Evolutionary conservation across 306 rosid genomes (phyloP).

Genomic region (Ochetophila trinervis): DNA sequence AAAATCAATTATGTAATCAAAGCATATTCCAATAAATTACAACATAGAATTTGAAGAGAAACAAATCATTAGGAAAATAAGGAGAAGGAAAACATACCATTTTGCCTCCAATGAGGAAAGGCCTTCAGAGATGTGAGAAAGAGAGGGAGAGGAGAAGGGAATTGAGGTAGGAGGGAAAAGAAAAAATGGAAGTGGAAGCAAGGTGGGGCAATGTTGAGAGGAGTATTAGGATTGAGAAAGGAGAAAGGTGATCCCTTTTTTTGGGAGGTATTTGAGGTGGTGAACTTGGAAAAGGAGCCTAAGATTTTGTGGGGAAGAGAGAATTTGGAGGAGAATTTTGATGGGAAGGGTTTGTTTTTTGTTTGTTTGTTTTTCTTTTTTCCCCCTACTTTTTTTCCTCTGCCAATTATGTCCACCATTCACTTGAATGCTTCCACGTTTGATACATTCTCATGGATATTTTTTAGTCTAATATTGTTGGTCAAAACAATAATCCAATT

Average conservation of each 20-base stretch:
- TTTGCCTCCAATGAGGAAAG: conserved; percentile 57
- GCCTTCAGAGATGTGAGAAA: conserved; percentile 46
- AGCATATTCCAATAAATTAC: not conserved
- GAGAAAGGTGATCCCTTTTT: conserved; percentile 61
- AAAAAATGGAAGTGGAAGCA: conserved; percentile 37
- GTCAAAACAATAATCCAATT: not conserved
- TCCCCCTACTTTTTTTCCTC: conserved; percentile 21
- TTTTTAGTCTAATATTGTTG: not conserved
- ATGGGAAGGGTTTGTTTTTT: too few relatives aligned
- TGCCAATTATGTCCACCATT: conserved; percentile 26
- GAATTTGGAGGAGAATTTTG: conserved; percentile 27
- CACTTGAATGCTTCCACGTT: conserved; percentile 30
- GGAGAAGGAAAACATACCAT: conserved; percentile 43
- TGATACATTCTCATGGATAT: not conserved
- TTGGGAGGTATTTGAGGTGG: conserved; percentile 52
- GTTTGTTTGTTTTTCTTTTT: too few relatives aligned
- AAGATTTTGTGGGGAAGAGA: conserved; percentile 34
- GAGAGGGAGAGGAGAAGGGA: conserved; percentile 21
- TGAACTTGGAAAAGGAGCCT: conserved; percentile 35
- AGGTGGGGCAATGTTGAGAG: conserved; percentile 26
- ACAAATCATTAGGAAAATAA: not conserved
- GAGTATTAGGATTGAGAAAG: conserved; percentile 19
- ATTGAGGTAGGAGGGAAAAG: conserved; percentile 30
- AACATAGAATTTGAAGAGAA: not conserved
- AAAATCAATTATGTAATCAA: not conserved